Evolutionary conservation across 2,329 filamentous ascomycete genomes (phyloP).

Genomic region (Ophiostoma novo-ulmi): DNA sequence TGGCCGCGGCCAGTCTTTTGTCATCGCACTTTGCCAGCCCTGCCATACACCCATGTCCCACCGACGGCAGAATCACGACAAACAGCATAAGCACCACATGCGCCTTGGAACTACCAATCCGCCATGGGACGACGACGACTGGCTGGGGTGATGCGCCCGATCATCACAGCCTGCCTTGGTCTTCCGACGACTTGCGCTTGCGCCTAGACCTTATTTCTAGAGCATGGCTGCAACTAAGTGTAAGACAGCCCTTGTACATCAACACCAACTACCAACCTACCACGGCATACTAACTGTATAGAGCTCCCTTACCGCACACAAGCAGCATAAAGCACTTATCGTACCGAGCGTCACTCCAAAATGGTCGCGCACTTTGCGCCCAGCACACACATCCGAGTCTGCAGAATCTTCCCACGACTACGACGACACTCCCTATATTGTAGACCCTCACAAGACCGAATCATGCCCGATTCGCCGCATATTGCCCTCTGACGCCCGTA

Average conservation of each 20-base stretch:
- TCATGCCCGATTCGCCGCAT: conserved; percentile 22
- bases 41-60: conserved; percentile 26
- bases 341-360: conserved; percentile 32
- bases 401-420: conserved; percentile 23
- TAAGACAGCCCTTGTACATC: conserved; percentile 23
- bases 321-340: conserved; percentile 16
- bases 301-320: conserved; percentile 7
- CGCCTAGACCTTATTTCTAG: conserved; percentile 39
- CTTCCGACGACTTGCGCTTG: conserved; percentile 31
- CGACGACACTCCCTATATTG: conserved; percentile 24
- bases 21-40: conserved; percentile 39
- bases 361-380: conserved; percentile 27
- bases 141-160: conserved; percentile 35
- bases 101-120: conserved; percentile 37
- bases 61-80: conserved; percentile 15
- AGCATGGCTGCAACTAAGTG: conserved; percentile 37
- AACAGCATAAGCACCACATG: conserved; percentile 35
- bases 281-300: conserved; percentile 14
- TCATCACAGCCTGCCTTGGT: conserved; percentile 26
- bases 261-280: neutral
- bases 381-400: conserved; percentile 17
- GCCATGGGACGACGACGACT: conserved; percentile 35
- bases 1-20: conserved; percentile 51
- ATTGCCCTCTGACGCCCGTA: conserved; percentile 11
- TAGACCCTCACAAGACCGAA: conserved; percentile 27